A percentile compares a stretch with the other conserved stretches of the same genome.
These are phyloP conservation scores for Bromus sterilis DNA, from an alignment of 176 grass and related monocot species.

Conservation along the genomic window DNA sequence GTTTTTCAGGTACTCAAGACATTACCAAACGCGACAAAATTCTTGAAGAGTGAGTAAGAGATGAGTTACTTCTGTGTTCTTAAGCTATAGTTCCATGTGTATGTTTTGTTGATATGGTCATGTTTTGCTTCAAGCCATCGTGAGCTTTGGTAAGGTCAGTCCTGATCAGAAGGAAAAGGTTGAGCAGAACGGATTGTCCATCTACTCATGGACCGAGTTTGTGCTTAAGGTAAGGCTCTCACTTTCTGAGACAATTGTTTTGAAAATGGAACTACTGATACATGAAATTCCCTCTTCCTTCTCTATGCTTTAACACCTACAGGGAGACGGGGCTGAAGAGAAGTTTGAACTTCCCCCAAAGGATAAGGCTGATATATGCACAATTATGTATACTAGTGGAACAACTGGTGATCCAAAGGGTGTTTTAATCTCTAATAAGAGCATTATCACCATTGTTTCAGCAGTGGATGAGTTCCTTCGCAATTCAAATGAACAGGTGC, in stretches of 20 bases:
- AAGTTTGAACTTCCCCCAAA: constrained; percentile 74
- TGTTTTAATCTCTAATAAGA: constrained; percentile 84
- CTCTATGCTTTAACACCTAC: neutral
- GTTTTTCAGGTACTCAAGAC: constrained; percentile 83
- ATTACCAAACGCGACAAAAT: constrained; percentile 47
- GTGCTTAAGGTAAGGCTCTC: constrained; percentile 49
- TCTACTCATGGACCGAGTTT: constrained; percentile 90
- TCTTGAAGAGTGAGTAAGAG: constrained; percentile 65
- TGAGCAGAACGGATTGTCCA: constrained; percentile 60
- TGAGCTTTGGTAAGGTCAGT: constrained; percentile 78
- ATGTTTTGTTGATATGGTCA: constrained; percentile 17
- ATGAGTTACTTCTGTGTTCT: neutral
- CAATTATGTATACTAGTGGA: constrained; percentile 98
- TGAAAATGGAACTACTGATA: neutral
- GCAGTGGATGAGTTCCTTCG: constrained; percentile 49
- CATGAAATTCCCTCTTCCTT: neutral
- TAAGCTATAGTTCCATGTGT: neutral
- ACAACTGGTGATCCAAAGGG: constrained; percentile 96
- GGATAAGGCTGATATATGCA: constrained; percentile 74
- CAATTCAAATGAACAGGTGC: constrained; percentile 53
- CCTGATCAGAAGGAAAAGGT: constrained; percentile 62
- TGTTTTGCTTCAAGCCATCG: constrained; percentile 62
- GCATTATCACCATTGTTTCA: constrained; percentile 74
- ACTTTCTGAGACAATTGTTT: neutral
- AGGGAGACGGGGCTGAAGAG: constrained; percentile 65